Base-by-base conservation (phyloP, 306 rosid species). In the Quercus cerris region DNA sequence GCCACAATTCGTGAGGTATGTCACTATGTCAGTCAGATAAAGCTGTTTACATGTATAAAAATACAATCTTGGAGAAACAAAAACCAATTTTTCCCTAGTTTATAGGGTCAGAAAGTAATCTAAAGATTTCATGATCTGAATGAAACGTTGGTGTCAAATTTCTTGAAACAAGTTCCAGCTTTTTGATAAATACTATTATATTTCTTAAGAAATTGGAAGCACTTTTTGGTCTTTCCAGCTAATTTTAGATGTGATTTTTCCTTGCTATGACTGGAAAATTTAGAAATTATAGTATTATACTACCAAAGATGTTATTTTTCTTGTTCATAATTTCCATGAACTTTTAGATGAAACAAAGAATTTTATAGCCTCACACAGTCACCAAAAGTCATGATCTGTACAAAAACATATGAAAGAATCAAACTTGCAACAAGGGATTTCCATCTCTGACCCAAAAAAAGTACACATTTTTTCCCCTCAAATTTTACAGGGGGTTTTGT, bases 1-100 rank as follows among this genome's bases (percentile, higher is more conserved):
- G 97, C 98, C 38, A 78, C 84, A 25, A 92, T 94, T 83, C 97
- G 98, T 38, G 98, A 93, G 99, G 99, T 94, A 56, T 49, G n/a
- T 78, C n/a, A 0, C 46, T 41, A 0, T 41, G 54, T 49, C 17
- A 49, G 54, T 49, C 54, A 10, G 54, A 49, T 49, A 49, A 49
- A 49, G 17, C 17, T 49, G 14, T 67, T 30, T 31, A 67, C 51
- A 67, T 66, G 46, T 3, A 7, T 7, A 18, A 30, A 30, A 31
- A 19, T 67, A 33, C 10, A 22, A n/a, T 22, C 23, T 33, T 19
- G 71, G 52, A 35, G 28, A n/a, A 67, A 67, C n/a, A 35, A 10
- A 67, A 67, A 33, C 27, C 7, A n/a, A 67, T 0, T 33, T 41
- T 8, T 41, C 11, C 46, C 11, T 41, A 41, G 46, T 41, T 41